These are phyloP conservation scores for Aurantiochytrium sp. DNA, from an alignment of 108 stramenopile genomes.

Conservation along the genomic window DNA sequence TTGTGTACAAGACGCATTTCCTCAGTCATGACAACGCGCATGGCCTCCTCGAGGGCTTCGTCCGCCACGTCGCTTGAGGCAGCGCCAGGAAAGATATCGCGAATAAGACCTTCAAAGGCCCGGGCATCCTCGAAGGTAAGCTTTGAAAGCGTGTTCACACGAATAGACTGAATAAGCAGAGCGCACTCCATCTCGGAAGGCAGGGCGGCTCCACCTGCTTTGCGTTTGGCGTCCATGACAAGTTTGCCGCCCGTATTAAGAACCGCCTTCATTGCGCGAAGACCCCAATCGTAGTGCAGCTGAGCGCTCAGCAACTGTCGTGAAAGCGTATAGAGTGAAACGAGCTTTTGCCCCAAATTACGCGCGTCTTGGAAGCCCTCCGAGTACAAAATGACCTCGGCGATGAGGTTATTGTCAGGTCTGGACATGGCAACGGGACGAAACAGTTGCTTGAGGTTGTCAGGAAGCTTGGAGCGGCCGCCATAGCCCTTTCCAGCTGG, in stretches of 20 bases:
- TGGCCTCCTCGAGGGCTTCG: conserved; percentile 51
- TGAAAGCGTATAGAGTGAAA: conserved; percentile 43
- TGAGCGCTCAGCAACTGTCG: conserved; percentile 45
- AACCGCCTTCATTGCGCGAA: conserved; percentile 56
- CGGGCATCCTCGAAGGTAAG: conserved; percentile 47
- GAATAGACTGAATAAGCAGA: conserved; percentile 53
- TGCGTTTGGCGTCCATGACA: conserved; percentile 19
- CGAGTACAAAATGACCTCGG: conserved; percentile 50
- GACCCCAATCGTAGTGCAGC: conserved; percentile 67
- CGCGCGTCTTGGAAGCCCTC: conserved; percentile 53
- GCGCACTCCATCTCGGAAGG: conserved; percentile 28
- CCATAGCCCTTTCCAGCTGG: conserved; percentile 63
- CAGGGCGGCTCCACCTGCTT: neutral
- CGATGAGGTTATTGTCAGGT: conserved; percentile 60
- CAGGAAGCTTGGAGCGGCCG: conserved; percentile 54
- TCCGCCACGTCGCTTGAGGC: conserved; percentile 23
- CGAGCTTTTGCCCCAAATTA: conserved; percentile 45
- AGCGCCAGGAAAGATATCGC: conserved; percentile 55
- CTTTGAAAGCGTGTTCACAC: conserved; percentile 60
- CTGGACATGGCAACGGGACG: conserved; percentile 61
- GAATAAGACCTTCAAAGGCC: conserved; percentile 44
- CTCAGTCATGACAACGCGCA: conserved; percentile 44
- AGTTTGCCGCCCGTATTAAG: conserved; percentile 58
- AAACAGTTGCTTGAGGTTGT: conserved; percentile 63
- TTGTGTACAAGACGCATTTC: conserved; percentile 29